Evolutionary conservation across 495 filamentous ascomycete species (phyloP).

Genomic region (Tuber microsphaerosporum): DNA sequence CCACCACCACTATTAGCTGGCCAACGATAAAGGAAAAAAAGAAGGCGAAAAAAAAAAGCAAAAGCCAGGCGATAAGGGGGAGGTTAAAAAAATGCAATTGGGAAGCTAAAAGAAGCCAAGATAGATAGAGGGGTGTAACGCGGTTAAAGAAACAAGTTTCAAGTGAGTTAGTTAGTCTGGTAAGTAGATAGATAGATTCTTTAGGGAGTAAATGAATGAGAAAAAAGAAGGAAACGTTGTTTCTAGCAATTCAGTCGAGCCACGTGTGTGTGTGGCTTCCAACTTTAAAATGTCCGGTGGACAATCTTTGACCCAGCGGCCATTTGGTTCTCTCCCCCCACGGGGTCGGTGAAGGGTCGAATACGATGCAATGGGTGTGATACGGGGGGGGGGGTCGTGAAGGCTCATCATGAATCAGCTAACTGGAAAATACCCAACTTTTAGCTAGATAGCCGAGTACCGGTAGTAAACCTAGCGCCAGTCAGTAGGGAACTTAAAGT

Average conservation of each 20-base stretch:
- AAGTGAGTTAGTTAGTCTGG: neutral
- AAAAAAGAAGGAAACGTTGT: conserved; percentile 1
- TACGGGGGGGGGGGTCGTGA: neutral
- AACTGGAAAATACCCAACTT: neutral
- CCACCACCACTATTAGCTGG: neutral
- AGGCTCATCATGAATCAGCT: neutral
- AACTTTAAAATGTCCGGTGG: conserved; percentile 21
- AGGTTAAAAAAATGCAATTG: neutral
- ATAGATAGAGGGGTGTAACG: neutral
- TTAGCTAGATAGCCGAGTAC: too few species aligned
- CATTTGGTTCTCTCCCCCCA: neutral
- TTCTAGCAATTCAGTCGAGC: conserved; percentile 26
- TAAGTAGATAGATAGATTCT: neutral
- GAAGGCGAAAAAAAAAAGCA: neutral
- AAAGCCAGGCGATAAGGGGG: neutral
- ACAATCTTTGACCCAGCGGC: neutral
- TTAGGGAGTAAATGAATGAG: neutral
- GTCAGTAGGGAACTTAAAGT: neutral
- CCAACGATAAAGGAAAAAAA: neutral
- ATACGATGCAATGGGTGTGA: too few species aligned
- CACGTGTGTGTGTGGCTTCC: conserved; percentile 36
- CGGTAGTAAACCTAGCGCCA: too few species aligned
- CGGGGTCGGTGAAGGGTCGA: neutral
- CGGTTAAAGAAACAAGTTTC: neutral
- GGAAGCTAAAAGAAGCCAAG: neutral